Evolutionary conservation across 345 rosid species (phyloP).

Genomic region (Clarkia xantiana): DNA sequence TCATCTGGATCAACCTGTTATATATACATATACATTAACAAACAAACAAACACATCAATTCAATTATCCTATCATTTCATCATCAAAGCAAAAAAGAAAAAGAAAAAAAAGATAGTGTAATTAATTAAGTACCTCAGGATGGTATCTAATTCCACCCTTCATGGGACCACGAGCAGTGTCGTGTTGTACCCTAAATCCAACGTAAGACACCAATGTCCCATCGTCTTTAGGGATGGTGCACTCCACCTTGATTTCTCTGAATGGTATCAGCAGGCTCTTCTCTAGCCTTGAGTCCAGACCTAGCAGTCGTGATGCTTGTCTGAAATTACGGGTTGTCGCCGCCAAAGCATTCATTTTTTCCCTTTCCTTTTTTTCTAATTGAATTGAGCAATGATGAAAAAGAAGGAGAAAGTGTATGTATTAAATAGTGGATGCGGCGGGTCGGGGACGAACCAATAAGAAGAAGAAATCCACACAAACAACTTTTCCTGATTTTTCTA

Average conservation of each 20-base stretch:
- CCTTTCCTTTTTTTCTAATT: too few relatives aligned
- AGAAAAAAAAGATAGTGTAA: too few relatives aligned
- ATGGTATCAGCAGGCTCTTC: constrained; percentile 77
- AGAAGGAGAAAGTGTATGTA: neutral
- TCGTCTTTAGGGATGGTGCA: constrained; percentile 96
- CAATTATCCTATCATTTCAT: too few relatives aligned
- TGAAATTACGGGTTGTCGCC: constrained; percentile 84
- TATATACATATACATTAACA: too few relatives aligned
- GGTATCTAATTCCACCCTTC: constrained; percentile 98
- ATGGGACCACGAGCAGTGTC: constrained; percentile 97
- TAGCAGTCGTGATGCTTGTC: constrained; percentile 67
- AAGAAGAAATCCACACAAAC: too few relatives aligned
- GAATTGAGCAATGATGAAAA: constrained; percentile 1
- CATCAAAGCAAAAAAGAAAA: too few relatives aligned
- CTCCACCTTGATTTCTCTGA: constrained; percentile 95
- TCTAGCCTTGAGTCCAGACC: constrained; percentile 87
- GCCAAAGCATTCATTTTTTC: constrained; percentile 69
- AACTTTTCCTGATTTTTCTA: too few relatives aligned
- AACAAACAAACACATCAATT: too few relatives aligned
- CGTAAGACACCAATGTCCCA: constrained; percentile 63
- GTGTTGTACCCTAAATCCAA: constrained; percentile 92
- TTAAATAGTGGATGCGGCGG: too few relatives aligned
- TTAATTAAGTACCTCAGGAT: constrained; percentile 95
- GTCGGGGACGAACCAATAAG: too few relatives aligned
- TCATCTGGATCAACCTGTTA: constrained; percentile 96